Evolutionary conservation across 768 basidiomycete genomes (phyloP).

Genomic region (Boletus sp.): DNA sequence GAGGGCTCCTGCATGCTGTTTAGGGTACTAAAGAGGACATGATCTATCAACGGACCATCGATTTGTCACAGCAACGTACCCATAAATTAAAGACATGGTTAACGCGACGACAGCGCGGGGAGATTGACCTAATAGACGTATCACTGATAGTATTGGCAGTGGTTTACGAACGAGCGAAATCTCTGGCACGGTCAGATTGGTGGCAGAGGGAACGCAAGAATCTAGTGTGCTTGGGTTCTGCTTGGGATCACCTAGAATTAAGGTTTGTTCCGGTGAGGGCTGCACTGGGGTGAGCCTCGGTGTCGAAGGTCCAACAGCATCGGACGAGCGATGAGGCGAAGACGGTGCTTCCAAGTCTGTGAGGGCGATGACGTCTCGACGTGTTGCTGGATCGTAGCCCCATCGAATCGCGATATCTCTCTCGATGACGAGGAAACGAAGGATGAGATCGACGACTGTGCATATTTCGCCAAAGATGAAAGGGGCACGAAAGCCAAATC

Average conservation of each 20-base stretch:
- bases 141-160: constrained; percentile 41
- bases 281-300: neutral
- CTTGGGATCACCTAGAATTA: neutral
- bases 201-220: neutral
- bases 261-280: neutral
- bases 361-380: constrained; percentile 4
- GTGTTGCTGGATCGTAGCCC: constrained; percentile 41
- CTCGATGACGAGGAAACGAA: constrained; percentile 56
- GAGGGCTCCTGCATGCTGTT: constrained; percentile 53
- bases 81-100: constrained; percentile 47
- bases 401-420: constrained; percentile 47
- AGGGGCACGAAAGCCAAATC: constrained; percentile 58
- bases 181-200: constrained; percentile 3
- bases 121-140: constrained; percentile 41
- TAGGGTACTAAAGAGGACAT: constrained; percentile 37
- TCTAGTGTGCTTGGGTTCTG: neutral
- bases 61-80: constrained; percentile 37
- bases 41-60: neutral
- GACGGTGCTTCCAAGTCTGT: constrained; percentile 8
- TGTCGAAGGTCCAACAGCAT: neutral
- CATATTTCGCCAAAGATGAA: constrained; percentile 51
- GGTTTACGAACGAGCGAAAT: constrained; percentile 17
- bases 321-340: neutral
- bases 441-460: constrained; percentile 48
- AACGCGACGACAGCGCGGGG: constrained; percentile 48